Evolutionary conservation across 805 yeast species (phyloP), one percentile per base, ranked within the genome.

Genomic region (Blastobotrys robertii): DNA sequence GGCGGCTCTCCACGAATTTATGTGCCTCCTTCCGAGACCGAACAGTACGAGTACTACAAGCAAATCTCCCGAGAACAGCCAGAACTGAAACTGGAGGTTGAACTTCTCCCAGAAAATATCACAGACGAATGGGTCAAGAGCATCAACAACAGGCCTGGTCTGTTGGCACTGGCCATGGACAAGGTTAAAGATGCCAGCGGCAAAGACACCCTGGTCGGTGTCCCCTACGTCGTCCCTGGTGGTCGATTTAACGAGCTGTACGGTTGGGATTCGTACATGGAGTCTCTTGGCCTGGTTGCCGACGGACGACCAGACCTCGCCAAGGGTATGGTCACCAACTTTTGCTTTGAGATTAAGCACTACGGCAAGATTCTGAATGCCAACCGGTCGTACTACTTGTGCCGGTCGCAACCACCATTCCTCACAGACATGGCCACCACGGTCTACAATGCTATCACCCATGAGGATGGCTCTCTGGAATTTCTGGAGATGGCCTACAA

Each of bases 241-340:
- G 97, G 98, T 15, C 70, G 98, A 50, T 90, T 90, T 64, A 92
- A 92, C 65, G 98, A 90, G 64, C 73, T 87, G 45, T 90, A 92
- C 57, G 98, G 97, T 11, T 90, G 98, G 98, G 98, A 90, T 61
- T 86, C 96, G 2, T 90, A 92, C 58, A 84, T 92, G 81, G 87
- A 81, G 58, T 76, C 92, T 0, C 62, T 87, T 16, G 98, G 97
- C 1, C 68, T 92, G 34, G 60, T 92, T 19, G 72, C 74, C 22
- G 82, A 83, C 55, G 74, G 72, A 34, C 70, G 77, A 40, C 62
- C 77, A 14, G 83, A 79, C 34, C 69, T 88, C 30, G 90, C 95
- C 7, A 70, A 79, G 52, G 95, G 94, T 0, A 85, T 90, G 90
- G 84, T 88, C 9, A 88, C 82, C 58, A 88, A 90, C 62, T 88